Percentiles rank a stretch among this genome's conserved stretches.
phyloP scores from a whole-genome alignment of 2,329 filamentous ascomycete species.

The Xylariaceae sp. region DNA sequence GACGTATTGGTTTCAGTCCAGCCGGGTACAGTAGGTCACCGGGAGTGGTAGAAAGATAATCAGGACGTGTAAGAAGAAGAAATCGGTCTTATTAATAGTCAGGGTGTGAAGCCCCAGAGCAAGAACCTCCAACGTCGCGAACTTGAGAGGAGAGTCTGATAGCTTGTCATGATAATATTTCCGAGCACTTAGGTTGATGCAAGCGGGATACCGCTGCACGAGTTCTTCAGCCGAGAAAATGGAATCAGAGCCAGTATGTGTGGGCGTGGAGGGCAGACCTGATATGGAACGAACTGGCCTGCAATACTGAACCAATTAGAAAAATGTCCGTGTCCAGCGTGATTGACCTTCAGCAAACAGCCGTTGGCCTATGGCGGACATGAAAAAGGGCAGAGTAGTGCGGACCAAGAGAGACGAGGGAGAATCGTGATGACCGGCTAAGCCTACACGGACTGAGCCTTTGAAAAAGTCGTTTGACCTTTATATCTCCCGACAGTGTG shows the following conservation, averaged over 20 bases:
- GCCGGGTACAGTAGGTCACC: slow-evolving; percentile 32
- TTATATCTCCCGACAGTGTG: slow-evolving; percentile 21
- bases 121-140: slow-evolving; percentile 44
- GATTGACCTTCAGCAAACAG: slow-evolving; percentile 10
- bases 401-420: slow-evolving; percentile 15
- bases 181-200: slow-evolving; percentile 23
- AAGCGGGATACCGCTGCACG: slow-evolving; percentile 29
- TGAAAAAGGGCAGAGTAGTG: slow-evolving; percentile 17
- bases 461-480: slow-evolving; percentile 10
- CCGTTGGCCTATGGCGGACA: slow-evolving; percentile 12
- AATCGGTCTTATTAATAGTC: slow-evolving; percentile 25
- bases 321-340: slow-evolving; percentile 11
- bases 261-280: slow-evolving; percentile 13
- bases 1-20: slow-evolving; percentile 24
- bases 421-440: slow-evolving; percentile 16
- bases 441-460: slow-evolving; percentile 10
- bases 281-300: slow-evolving; percentile 5
- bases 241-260: slow-evolving; percentile 9
- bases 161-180: slow-evolving; percentile 44
- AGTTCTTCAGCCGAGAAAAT: slow-evolving; percentile 26
- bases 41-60: slow-evolving; percentile 20
- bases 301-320: slow-evolving; percentile 9
- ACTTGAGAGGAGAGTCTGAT: slow-evolving; percentile 36
- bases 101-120: slow-evolving; percentile 41
- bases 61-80: slow-evolving; percentile 21